These are phyloP conservation scores for Theobroma grandiflorum DNA, from an alignment of 441 rosid species.

Conservation along the genomic window DNA sequence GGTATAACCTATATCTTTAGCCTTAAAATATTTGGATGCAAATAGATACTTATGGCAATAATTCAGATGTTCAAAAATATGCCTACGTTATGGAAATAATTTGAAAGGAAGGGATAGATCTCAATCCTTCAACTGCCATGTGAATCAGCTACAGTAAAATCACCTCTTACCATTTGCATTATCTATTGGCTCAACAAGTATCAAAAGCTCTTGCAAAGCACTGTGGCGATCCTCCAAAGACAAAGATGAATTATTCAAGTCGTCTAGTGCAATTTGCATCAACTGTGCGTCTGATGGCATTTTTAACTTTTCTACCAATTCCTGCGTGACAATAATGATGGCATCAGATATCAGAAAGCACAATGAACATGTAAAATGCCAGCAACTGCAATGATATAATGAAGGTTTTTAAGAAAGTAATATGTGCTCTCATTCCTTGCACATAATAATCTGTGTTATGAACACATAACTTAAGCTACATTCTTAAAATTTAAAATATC, in stretches of 20 bases:
- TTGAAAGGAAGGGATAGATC: not conserved
- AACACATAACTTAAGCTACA: not conserved
- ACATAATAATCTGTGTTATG: not conserved
- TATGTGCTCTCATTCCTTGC: not conserved
- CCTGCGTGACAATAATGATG: constrained; percentile 46
- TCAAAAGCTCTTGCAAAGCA: constrained; percentile 80
- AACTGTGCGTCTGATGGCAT: constrained; percentile 83
- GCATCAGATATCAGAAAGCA: not conserved
- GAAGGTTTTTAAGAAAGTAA: constrained; percentile 1
- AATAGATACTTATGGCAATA: constrained; percentile 6
- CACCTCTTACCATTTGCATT: constrained; percentile 78
- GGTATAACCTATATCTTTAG: not conserved
- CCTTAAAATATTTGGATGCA: not conserved
- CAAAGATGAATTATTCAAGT: constrained; percentile 73
- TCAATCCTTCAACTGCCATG: constrained; percentile 1
- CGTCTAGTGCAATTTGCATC: constrained; percentile 79
- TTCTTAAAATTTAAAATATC: not conserved
- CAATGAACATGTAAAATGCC: not conserved
- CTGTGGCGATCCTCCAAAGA: constrained; percentile 77
- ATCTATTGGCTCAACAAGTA: constrained; percentile 92
- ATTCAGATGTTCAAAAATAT: not conserved
- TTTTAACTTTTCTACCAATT: constrained; percentile 75
- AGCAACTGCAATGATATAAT: not conserved
- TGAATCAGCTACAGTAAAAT: not conserved
- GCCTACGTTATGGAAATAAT: not conserved